These are phyloP conservation scores for Hyphopichia buzzinii DNA, from an alignment of 1,139 yeast genomes.

Conservation along the genomic window DNA sequence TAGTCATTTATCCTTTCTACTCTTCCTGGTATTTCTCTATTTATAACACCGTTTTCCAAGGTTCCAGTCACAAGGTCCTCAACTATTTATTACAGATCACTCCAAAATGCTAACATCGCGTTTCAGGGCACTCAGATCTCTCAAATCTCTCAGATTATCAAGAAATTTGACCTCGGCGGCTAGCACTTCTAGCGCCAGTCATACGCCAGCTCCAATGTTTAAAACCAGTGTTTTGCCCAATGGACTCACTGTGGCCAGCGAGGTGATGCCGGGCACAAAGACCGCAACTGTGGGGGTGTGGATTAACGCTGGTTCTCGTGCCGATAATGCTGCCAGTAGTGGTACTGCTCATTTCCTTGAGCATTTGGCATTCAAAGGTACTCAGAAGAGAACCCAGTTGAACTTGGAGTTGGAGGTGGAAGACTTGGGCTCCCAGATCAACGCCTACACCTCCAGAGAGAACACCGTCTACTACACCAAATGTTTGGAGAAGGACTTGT, in stretches of 20 bases:
- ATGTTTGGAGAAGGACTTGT: conserved; percentile 76
- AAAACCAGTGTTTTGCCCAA: conserved; percentile 41
- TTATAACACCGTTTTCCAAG: too few relatives aligned
- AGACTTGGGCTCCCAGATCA: conserved; percentile 93
- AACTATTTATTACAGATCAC: too few relatives aligned
- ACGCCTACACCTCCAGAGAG: conserved; percentile 96
- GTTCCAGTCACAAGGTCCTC: too few relatives aligned
- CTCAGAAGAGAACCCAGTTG: conserved; percentile 75
- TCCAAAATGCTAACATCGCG: too few relatives aligned
- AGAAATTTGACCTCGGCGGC: conserved; percentile 4
- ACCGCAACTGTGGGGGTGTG: conserved; percentile 98
- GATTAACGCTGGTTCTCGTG: conserved; percentile 98
- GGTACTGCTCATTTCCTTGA: conserved; percentile 98
- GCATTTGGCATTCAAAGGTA: conserved; percentile 95
- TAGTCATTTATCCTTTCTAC: too few relatives aligned
- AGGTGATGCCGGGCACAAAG: conserved; percentile 78
- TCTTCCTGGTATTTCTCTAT: too few relatives aligned
- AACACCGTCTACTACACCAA: conserved; percentile 96
- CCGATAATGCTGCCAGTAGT: conserved; percentile 77
- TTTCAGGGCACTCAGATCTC: too few relatives aligned
- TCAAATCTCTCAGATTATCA: not conserved
- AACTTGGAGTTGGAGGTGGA: conserved; percentile 90
- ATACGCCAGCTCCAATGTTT: conserved; percentile 18
- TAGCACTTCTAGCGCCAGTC: conserved; percentile 2
- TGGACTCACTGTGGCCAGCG: conserved; percentile 94